Evolutionary conservation across 345 rosid species (phyloP).

Genomic region (Eucalyptus regnans): DNA sequence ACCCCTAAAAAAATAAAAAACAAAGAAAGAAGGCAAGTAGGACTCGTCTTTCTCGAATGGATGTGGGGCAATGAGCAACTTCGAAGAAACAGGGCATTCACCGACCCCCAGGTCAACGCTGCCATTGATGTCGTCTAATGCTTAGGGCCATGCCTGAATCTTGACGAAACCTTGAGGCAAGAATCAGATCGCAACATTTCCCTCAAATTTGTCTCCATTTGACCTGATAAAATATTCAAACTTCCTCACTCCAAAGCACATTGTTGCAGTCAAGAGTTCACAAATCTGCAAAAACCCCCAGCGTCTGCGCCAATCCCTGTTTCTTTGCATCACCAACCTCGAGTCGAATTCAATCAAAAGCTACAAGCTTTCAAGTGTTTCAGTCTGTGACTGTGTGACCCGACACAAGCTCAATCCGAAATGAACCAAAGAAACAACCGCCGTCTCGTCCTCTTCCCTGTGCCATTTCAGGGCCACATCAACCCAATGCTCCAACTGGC

Average conservation of each 20-base stretch:
- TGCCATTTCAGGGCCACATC: constrained; percentile 18
- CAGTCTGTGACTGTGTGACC: neutral
- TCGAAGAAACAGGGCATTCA: too few species aligned
- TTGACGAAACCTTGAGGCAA: neutral
- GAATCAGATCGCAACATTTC: neutral
- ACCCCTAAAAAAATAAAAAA: too few species aligned
- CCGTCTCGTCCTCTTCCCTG: constrained; percentile 9
- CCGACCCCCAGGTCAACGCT: neutral
- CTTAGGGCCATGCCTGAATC: neutral
- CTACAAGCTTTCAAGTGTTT: neutral
- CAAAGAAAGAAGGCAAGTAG: too few species aligned
- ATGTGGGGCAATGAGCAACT: neutral
- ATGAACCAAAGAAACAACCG: constrained; percentile 1
- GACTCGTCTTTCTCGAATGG: too few species aligned
- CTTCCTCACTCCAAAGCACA: neutral
- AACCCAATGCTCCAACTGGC: constrained; percentile 28
- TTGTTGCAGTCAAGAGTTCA: neutral
- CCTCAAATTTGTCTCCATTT: neutral
- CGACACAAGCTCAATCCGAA: neutral
- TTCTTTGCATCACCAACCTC: neutral
- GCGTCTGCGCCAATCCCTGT: neutral
- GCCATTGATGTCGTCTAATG: neutral
- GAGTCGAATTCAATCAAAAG: neutral
- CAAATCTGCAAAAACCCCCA: neutral
- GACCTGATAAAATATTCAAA: neutral